Evolutionary conservation across 2,329 filamentous ascomycete species (phyloP), one percentile per base, ranked within the genome.

Genomic region (Exophiala calicioides): DNA sequence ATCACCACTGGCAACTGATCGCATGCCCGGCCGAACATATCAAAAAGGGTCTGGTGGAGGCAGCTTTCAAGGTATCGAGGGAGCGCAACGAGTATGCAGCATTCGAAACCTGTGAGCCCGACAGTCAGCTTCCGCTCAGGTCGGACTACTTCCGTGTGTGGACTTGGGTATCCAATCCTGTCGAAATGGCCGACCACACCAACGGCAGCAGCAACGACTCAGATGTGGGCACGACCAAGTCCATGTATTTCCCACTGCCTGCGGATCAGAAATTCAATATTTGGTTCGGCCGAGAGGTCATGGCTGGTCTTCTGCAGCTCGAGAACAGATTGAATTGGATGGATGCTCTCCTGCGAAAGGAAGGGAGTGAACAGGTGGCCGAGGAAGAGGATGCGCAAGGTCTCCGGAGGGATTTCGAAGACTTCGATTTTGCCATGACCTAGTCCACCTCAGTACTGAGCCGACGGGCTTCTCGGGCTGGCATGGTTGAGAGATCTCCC

Each of bases 1-100:
- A 98, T 64, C 78, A 85, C 1, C 91, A 97, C 62, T 96, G 90
- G 93, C 94, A 98, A 68, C 86, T 94, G 58, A 72, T 97, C 21
- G 89, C 93, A 1, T 74, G 94, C 1, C 80, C 86, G 0, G 73
- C 78, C 0, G 76, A 85, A 7, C 71, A 88, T 33, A 78, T 95
- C 39, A 72, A 70, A 15, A 81, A 82, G 35, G 86, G 87, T 0
- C 74, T 95, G 1, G 87, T 95, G 0, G 89, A 95, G 65, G 88
- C 87, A 0, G 91, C 85, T 0, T 96, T 98, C 71, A 84, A 85
- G 42, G 87, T 94, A 1, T 83, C 95, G 62, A 90, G 89, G 0
- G 86, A 95, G 64, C 94, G 95, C 36, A 64, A 78, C 16, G 65
- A 74, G 27, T 83, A 82, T 61, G 78, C 79, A 0, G 66, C 68